phyloP scores from a whole-genome alignment of 345 rosid genomes.

The Viola odorata region DNA sequence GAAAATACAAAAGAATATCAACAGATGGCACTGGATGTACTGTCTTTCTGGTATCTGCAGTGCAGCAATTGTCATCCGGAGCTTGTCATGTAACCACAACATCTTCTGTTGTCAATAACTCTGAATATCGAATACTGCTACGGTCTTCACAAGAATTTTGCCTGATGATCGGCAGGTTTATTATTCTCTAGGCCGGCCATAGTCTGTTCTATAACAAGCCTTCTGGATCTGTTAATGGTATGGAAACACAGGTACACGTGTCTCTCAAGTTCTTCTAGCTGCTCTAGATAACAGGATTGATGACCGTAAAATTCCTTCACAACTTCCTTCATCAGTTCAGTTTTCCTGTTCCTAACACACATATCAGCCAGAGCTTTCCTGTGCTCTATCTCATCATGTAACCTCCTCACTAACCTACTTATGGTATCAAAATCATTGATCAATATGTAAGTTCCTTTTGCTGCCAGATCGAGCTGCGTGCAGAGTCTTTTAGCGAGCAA shows the following conservation, averaged over 20 bases:
- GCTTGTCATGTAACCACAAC: not conserved
- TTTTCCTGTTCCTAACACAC: constrained; percentile 47
- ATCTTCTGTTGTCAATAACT: not conserved
- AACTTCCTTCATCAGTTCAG: constrained; percentile 53
- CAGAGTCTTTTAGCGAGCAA: constrained; percentile 32
- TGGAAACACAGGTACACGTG: constrained; percentile 64
- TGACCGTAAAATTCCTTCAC: constrained; percentile 45
- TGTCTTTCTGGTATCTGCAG: not conserved
- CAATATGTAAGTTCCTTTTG: constrained; percentile 64
- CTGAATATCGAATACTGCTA: not conserved
- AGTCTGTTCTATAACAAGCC: constrained; percentile 47
- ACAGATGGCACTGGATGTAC: not conserved
- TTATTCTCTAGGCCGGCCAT: constrained; percentile 11
- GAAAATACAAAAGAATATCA: not conserved
- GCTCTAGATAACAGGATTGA: constrained; percentile 48
- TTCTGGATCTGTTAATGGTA: constrained; percentile 71
- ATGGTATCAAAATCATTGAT: constrained; percentile 75
- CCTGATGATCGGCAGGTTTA: not conserved
- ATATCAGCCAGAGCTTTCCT: constrained; percentile 41
- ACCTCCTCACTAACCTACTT: constrained; percentile 50
- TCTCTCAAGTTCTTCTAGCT: constrained; percentile 70
- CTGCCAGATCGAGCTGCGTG: constrained; percentile 65
- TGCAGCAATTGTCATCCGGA: not conserved
- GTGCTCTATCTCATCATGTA: constrained; percentile 63
- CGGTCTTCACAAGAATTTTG: not conserved